Conservation (phyloP, 2,329 filamentous ascomycete species). For the Hymenoscyphus albidus region DNA sequence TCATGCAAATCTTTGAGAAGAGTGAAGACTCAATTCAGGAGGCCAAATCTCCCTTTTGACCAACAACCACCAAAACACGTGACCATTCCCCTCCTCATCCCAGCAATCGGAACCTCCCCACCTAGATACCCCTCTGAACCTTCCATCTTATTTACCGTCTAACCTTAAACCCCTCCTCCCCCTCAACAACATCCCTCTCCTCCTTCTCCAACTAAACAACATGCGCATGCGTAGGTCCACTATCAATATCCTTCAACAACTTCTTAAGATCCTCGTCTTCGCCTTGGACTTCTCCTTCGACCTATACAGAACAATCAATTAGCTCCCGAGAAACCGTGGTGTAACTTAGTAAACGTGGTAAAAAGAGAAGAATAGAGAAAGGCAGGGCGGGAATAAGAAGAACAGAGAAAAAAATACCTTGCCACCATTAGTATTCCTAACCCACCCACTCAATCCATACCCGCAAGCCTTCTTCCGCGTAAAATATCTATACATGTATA, state of each 20-base stretch:
- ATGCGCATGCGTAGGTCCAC: slow-evolving; percentile 66
- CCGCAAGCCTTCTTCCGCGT: slow-evolving; percentile 49
- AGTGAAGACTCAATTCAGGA: neutral
- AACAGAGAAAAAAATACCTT: slow-evolving; percentile 42
- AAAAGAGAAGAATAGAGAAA: too few species aligned
- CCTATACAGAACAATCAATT: slow-evolving; percentile 57
- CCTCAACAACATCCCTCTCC: slow-evolving; percentile 60
- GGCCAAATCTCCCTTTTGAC: neutral
- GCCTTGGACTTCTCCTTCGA: slow-evolving; percentile 86
- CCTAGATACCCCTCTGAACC: neutral
- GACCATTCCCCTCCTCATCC: neutral
- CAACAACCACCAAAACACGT: neutral
- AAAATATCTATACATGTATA: slow-evolving; percentile 43
- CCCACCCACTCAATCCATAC: slow-evolving; percentile 56
- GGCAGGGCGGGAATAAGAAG: too few species aligned
- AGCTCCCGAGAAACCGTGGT: too few species aligned
- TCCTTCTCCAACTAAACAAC: slow-evolving; percentile 72
- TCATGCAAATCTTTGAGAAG: neutral
- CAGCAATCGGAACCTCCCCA: neutral
- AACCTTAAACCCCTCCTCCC: slow-evolving; percentile 64
- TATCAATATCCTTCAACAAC: slow-evolving; percentile 71
- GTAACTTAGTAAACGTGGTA: too few species aligned
- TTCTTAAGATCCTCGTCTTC: slow-evolving; percentile 58
- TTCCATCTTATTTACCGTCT: neutral
- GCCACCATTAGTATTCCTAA: slow-evolving; percentile 53